A percentile compares a stretch with the other conserved stretches of the same genome.
phyloP scores from a whole-genome alignment of 2,329 filamentous ascomycete genomes.

The Phyllosticta citribraziliensis region DNA sequence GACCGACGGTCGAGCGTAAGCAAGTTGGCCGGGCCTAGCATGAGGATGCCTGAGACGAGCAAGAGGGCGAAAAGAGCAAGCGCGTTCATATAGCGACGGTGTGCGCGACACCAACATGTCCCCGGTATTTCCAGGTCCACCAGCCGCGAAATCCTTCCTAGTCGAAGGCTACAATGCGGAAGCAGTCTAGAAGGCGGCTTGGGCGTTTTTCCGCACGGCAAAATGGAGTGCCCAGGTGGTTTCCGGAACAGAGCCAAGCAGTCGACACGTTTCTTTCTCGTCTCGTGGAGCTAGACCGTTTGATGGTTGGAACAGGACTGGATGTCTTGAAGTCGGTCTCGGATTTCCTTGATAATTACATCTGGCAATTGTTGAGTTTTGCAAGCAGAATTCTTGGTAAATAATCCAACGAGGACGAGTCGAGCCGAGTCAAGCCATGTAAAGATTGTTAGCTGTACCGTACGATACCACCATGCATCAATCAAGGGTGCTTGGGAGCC shows the following conservation, averaged over 20 bases:
- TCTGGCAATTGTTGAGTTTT: neutral
- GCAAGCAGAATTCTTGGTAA: too few species aligned
- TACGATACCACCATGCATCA: neutral
- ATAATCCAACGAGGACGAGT: neutral
- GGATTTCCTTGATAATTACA: neutral
- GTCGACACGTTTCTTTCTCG: neutral
- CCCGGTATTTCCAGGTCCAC: neutral
- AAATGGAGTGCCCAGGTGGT: neutral
- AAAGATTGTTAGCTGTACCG: neutral
- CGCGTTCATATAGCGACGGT: neutral
- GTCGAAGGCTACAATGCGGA: neutral
- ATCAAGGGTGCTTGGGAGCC: neutral
- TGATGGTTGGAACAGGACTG: neutral
- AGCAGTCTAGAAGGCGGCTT: neutral
- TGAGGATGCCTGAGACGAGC: neutral
- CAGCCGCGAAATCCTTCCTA: neutral
- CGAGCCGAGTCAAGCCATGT: neutral
- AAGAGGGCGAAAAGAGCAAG: neutral
- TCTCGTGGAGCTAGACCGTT: neutral
- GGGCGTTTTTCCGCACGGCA: neutral
- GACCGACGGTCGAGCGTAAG: neutral
- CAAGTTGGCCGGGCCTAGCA: neutral
- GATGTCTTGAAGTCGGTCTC: neutral
- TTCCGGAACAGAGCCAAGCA: neutral
- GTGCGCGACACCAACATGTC: neutral